Base-by-base conservation (phyloP, 768 basidiomycete genomes). In the Pleurotus cornucopiae region DNA sequence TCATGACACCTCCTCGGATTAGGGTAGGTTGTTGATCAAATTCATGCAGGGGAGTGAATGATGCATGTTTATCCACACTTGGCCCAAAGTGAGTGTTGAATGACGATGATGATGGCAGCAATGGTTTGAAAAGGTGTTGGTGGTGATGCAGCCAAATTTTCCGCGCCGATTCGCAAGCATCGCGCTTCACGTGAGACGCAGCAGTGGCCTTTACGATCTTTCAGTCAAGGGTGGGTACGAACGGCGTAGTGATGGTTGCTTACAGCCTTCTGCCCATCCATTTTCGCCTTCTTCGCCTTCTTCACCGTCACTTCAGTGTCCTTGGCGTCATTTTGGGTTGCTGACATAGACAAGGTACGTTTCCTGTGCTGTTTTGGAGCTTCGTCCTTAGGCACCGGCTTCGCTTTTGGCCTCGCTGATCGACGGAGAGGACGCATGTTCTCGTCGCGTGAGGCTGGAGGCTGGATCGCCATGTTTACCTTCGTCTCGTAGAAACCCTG, bases 1-100 rank as follows among this genome's bases (percentile, higher is more conserved):
- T 89, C 77, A 89, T 81, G 21, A 72, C 67, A 13, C 86, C 88
- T 6, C 77, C 78, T 14, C 69, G 69, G 25, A 89, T 73, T 39
- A 80, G 67, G 5, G 61, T 57, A 0, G 84, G 85, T 59, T 86
- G 84, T 41, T 71, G 69, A 20, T 70, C 70, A 47, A 81, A 57
- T 16, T 70, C 60, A 47, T 70, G 75, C 14, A 73, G 66, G 3
- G 76, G 77, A 0, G 68, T 63, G 59, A 67, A 75, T 2, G 65
- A 59, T 1, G 60, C 49, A 25, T 53, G 51, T 5, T 51, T 44
- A 18, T 60, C 59, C 25, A 71, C 38, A 30, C 71, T 73, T 34
- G 57, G 57, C 21, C 66, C 47, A 18, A 83, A 58, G 9, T 65
- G 61, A 3, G 71, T 66, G 39, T 81, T 76, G 57, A 76, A 76